Evolutionary conservation across 148 eudicot genomes (phyloP).

Genomic region (Fallopia convolvulus): DNA sequence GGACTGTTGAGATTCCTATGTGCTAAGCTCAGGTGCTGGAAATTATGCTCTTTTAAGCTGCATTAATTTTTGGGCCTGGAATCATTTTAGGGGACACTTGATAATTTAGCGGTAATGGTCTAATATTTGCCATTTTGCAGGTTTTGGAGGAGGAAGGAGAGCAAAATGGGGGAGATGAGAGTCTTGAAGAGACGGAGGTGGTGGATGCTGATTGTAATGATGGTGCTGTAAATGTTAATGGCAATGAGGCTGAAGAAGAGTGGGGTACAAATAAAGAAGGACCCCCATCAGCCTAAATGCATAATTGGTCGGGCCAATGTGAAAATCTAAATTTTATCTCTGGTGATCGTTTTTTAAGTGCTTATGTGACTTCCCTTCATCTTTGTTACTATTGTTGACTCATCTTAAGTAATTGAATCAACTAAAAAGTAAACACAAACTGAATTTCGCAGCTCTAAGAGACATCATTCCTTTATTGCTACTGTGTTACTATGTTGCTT

Average conservation of each 20-base stretch:
- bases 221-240: slow-evolving; percentile 87
- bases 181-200: slow-evolving; percentile 81
- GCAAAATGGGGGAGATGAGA: slow-evolving; percentile 57
- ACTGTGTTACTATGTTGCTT: background rate
- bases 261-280: slow-evolving; percentile 97
- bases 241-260: slow-evolving; percentile 92
- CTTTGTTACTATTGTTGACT: background rate
- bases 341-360: slow-evolving; percentile 82
- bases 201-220: slow-evolving; percentile 96
- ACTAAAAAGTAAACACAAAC: background rate
- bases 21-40: no score
- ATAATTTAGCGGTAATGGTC: background rate
- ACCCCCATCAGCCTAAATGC: slow-evolving; percentile 89
- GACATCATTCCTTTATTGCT: background rate
- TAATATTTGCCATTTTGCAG: slow-evolving; percentile 5
- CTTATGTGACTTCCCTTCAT: slow-evolving; percentile 24
- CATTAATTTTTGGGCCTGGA: background rate
- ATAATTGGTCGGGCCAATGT: slow-evolving; percentile 82
- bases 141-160: slow-evolving; percentile 26
- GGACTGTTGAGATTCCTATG: no score
- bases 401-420: background rate
- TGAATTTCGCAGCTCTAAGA: background rate
- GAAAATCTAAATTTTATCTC: slow-evolving; percentile 85
- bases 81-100: background rate
- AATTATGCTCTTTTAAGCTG: background rate